phyloP scores from a whole-genome alignment of 768 basidiomycete genomes.

The Trametes cubensis region DNA sequence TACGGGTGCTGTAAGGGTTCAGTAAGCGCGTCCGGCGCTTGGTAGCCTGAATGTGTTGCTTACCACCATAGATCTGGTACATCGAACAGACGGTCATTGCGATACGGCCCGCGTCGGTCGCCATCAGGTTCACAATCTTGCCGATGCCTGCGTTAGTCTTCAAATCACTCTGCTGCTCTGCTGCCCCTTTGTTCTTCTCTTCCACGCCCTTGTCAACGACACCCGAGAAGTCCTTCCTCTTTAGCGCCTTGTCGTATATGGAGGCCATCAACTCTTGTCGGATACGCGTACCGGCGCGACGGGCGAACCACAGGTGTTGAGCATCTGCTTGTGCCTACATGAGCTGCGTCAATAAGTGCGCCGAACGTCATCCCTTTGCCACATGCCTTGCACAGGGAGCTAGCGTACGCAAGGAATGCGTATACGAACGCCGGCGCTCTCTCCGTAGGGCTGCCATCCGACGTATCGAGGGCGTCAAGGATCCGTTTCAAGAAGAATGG shows the following conservation, averaged over 20 bases:
- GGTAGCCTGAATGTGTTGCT: conserved; percentile 12
- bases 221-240: conserved; percentile 82
- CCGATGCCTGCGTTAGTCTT: conserved; percentile 84
- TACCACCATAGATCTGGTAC: conserved; percentile 72
- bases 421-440: conserved; percentile 73
- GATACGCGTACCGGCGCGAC: conserved; percentile 73
- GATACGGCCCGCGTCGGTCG: conserved; percentile 68
- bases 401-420: conserved; percentile 73
- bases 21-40: conserved; percentile 18
- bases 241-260: conserved; percentile 88
- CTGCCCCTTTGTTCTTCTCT: conserved; percentile 35
- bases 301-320: conserved; percentile 79
- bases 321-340: conserved; percentile 62
- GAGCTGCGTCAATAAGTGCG: background rate
- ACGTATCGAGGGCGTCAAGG: conserved; percentile 54
- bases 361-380: background rate
- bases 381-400: conserved; percentile 55
- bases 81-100: conserved; percentile 54
- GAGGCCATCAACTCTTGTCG: conserved; percentile 80
- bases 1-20: conserved; percentile 57
- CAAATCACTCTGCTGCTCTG: conserved; percentile 44
- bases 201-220: conserved; percentile 57
- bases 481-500: conserved; percentile 87
- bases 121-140: conserved; percentile 90
- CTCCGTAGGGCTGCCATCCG: conserved; percentile 40